Base-by-base conservation (phyloP, 345 rosid genomes). In the Heritiera fomes region DNA sequence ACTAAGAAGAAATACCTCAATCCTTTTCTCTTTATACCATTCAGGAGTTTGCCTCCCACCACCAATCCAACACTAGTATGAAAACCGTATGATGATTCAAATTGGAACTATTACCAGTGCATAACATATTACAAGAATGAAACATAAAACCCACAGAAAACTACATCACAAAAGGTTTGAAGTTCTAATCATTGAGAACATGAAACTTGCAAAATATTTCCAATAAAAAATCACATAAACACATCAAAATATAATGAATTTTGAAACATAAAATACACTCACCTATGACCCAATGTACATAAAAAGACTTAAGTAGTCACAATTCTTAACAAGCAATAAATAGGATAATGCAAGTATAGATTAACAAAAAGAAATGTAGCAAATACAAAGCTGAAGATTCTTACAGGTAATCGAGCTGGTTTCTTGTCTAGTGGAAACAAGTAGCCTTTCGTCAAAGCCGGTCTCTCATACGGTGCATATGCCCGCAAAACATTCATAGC, bases 21-120 rank as follows among this genome's bases (percentile, higher is more conserved):
- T 95, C 69, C 99, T 98, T 87, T 95, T 95, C 90, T 93, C 95
- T 82, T 91, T 88, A 68, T 93, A 95, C 98, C 98, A 93, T 6
- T 93, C 97, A 1, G 97, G 92, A 79, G 94, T 92, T 85, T 93
- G 98, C 83, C 98, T 92, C 75, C 93, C 98, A 38, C 97, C 99
- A 63, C 98, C 98, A 76, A 89, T 78, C 99, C 98, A 85, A 95
- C 98, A 84, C 99, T 92, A 66, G 99, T 95, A 83, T 95, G 99
- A 86, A 95, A 95, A 18, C 99, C 97, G 97, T 95, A 81, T 55
- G 61, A 66, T 52, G 64, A 69, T 75, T 77, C 70, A 72, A 76
- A 75, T 53, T 59, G 41, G 75, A 14, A 68, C 62, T 17, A 79
- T 63, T 20, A 63, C 46, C 80, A 66, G 45, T 30, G 10, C 13